Conservation (phyloP, 768 basidiomycete genomes). For the Trametes cingulata region DNA sequence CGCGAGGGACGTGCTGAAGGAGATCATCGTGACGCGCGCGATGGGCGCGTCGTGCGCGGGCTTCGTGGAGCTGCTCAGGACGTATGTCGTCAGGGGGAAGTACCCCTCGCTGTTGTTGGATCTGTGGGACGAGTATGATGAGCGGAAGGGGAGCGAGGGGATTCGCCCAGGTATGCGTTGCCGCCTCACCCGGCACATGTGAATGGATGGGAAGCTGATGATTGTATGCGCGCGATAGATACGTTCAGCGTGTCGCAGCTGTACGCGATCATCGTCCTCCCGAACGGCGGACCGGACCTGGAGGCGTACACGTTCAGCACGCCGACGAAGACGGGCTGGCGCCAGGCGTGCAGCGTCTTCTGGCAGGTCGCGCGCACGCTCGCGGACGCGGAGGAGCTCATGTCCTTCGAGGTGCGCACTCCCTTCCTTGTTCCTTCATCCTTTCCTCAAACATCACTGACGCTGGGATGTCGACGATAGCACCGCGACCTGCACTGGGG, state of each 20-base stretch:
- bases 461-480: no score
- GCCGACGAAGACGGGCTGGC: conserved; percentile 67
- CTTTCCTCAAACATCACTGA: neutral
- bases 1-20: conserved; percentile 74
- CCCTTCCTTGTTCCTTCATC: neutral
- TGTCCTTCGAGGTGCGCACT: conserved; percentile 80
- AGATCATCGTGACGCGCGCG: conserved; percentile 72
- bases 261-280: conserved; percentile 88
- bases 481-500: conserved; percentile 99
- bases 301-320: conserved; percentile 77
- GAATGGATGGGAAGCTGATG: conserved; percentile 9
- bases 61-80: conserved; percentile 78
- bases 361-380: conserved; percentile 86
- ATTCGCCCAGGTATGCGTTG: conserved; percentile 72
- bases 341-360: conserved; percentile 84
- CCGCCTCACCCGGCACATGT: conserved; percentile 23
- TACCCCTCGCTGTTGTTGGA: conserved; percentile 81
- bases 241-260: conserved; percentile 72
- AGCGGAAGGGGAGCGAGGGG: conserved; percentile 77
- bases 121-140: conserved; percentile 86
- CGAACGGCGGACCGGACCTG: conserved; percentile 88
- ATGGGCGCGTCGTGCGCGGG: conserved; percentile 78
- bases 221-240: conserved; percentile 45
- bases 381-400: conserved; percentile 74
- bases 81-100: conserved; percentile 82